Evolutionary conservation across 31 red algal species (phyloP).

Genomic region (Odonthalia washingtoniensis): DNA sequence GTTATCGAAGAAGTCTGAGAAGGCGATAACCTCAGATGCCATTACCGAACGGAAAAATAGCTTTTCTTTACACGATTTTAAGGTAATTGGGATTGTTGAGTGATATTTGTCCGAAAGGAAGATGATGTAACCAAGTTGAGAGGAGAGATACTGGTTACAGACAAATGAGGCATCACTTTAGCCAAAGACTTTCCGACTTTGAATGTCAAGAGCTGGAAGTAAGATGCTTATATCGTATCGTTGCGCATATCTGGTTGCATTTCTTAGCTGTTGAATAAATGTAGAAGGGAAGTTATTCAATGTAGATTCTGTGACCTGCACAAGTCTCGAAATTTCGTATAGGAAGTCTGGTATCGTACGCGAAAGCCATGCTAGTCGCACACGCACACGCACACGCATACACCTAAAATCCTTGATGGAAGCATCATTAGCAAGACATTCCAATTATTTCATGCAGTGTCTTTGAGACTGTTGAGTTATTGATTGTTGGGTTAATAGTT

Average conservation of each 20-base stretch:
- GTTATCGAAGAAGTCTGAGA: conserved; percentile 48
- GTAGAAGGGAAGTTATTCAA: neutral
- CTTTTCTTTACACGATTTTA: conserved; percentile 34
- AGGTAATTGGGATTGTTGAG: conserved; percentile 16
- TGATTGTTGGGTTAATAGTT: neutral
- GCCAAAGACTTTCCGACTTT: conserved; percentile 19
- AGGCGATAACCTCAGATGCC: conserved; percentile 43
- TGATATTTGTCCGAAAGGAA: neutral
- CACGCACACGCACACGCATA: conserved; percentile 58
- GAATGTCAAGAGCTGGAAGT: neutral
- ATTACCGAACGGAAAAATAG: conserved; percentile 41
- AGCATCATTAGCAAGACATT: neutral
- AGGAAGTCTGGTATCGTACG: conserved; percentile 17
- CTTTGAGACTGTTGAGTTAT: conserved; percentile 4
- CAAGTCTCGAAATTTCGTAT: conserved; percentile 42
- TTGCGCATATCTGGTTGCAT: conserved; percentile 2
- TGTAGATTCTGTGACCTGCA: conserved; percentile 19
- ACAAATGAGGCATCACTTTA: conserved; percentile 47
- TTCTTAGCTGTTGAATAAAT: conserved; percentile 23
- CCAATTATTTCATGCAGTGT: conserved; percentile 27
- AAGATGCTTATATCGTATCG: neutral
- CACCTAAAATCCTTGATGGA: conserved; percentile 1
- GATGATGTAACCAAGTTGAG: no score
- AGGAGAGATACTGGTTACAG: conserved; percentile 30
- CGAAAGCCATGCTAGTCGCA: conserved; percentile 47